Conservation (phyloP, 1,139 yeast genomes). For the Hyphopichia fennica region DNA sequence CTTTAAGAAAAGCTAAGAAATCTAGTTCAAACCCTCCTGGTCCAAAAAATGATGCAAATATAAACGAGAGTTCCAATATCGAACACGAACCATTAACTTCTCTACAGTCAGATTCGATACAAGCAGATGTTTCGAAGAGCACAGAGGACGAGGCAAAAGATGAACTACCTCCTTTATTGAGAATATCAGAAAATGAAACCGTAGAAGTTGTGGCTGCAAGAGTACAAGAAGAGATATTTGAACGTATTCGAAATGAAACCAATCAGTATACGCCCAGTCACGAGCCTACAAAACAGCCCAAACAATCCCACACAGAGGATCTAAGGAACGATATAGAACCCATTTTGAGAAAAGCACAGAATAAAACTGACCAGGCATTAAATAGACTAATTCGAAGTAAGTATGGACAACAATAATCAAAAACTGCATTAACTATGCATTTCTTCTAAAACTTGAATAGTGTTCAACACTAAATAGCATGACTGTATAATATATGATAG, state of each 20-base stretch:
- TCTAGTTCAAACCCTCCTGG: not conserved
- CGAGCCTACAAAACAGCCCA: slow-evolving; percentile 3
- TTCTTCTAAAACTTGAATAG: too few species aligned
- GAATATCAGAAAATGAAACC: slow-evolving; percentile 19
- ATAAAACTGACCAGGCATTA: slow-evolving; percentile 29
- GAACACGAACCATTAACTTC: not conserved
- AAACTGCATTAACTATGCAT: too few species aligned
- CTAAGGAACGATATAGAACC: slow-evolving; percentile 29
- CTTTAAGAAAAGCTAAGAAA: slow-evolving; percentile 15
- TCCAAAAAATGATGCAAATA: too few species aligned
- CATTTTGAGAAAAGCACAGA: slow-evolving; percentile 27
- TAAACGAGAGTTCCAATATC: not conserved
- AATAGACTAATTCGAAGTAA: slow-evolving; percentile 24
- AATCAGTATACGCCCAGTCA: not conserved
- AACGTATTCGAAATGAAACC: slow-evolving; percentile 4
- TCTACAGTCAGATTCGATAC: not conserved
- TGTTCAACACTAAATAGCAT: too few species aligned
- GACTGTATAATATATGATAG: too few species aligned
- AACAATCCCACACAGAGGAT: slow-evolving; percentile 18
- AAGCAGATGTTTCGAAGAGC: too few species aligned
- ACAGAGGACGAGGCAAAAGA: not conserved
- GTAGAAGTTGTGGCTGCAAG: slow-evolving; percentile 27
- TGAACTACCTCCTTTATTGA: slow-evolving; percentile 10
- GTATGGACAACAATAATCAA: slow-evolving; percentile 9
- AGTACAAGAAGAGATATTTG: slow-evolving; percentile 22